These are phyloP conservation scores for Dactylorhiza incarnata DNA, from an alignment of 106 monocot species.

Conservation along the genomic window DNA sequence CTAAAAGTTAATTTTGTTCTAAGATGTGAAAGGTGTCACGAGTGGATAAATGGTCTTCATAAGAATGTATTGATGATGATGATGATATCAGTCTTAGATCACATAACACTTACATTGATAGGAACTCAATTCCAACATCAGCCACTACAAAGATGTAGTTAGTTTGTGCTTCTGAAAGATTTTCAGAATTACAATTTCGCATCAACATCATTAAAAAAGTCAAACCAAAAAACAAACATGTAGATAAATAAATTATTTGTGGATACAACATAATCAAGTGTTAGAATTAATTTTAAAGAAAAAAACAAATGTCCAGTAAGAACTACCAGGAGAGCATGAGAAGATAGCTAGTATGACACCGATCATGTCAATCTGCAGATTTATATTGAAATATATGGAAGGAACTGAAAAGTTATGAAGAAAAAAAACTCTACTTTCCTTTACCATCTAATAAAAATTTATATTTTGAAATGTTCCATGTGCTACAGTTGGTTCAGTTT, in stretches of 20 bases:
- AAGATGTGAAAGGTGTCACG: no score
- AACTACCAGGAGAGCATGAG: background rate
- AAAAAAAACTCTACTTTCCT: background rate
- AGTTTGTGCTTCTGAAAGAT: background rate
- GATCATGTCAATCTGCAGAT: background rate
- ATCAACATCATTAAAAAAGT: background rate
- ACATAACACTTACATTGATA: no score
- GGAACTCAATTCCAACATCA: no score
- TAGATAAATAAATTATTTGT: background rate
- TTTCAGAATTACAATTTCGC: background rate
- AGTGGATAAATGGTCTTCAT: no score
- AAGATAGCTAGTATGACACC: background rate
- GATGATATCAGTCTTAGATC: no score
- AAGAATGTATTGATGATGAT: no score
- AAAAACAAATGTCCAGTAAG: background rate
- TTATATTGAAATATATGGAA: background rate
- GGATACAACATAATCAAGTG: background rate
- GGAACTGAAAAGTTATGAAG: background rate
- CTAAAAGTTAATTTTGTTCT: no score
- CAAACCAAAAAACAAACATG: background rate
- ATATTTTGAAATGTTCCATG: background rate
- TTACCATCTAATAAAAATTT: background rate
- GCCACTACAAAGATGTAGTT: background rate
- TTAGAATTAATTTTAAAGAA: background rate
- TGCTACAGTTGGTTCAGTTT: background rate